Conservation (phyloP, 345 rosid species). For the Ceriops zippeliana region DNA sequence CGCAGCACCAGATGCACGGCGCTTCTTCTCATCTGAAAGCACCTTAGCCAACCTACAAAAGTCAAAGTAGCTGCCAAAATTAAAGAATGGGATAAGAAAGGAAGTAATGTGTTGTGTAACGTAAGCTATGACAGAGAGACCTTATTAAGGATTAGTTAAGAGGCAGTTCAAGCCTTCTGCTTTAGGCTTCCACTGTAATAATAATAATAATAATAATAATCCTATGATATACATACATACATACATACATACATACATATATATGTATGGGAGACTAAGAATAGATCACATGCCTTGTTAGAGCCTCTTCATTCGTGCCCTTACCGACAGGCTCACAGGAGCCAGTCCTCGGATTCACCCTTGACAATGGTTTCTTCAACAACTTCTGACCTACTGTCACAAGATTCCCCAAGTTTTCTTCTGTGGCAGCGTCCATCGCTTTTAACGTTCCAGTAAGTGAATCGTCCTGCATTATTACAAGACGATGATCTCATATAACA, state of each 20-base stretch:
- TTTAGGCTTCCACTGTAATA: too few relatives aligned
- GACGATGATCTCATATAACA: too few relatives aligned
- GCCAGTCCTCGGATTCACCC: conserved; percentile 34
- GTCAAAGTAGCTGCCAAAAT: too few relatives aligned
- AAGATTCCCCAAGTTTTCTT: conserved; percentile 26
- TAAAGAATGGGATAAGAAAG: neutral
- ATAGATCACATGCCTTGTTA: conserved; percentile 16
- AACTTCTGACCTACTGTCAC: conserved; percentile 25
- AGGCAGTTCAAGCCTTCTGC: too few relatives aligned
- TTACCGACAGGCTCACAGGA: conserved; percentile 8
- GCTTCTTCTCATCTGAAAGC: conserved; percentile 9
- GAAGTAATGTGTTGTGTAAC: neutral
- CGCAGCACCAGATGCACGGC: neutral
- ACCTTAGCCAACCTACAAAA: conserved; percentile 12
- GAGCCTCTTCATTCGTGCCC: conserved; percentile 37
- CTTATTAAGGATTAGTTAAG: too few relatives aligned
- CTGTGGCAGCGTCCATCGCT: conserved; percentile 26
- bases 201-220: too few relatives aligned
- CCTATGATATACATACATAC: too few relatives aligned
- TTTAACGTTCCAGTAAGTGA: conserved; percentile 14
- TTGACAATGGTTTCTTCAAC: conserved; percentile 37
- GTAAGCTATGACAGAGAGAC: too few relatives aligned
- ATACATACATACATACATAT: too few relatives aligned
- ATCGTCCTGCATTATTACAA: conserved; percentile 23
- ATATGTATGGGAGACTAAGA: too few relatives aligned